phyloP scores from a whole-genome alignment of 139 green algal species.

The Chlorella ohadii region DNA sequence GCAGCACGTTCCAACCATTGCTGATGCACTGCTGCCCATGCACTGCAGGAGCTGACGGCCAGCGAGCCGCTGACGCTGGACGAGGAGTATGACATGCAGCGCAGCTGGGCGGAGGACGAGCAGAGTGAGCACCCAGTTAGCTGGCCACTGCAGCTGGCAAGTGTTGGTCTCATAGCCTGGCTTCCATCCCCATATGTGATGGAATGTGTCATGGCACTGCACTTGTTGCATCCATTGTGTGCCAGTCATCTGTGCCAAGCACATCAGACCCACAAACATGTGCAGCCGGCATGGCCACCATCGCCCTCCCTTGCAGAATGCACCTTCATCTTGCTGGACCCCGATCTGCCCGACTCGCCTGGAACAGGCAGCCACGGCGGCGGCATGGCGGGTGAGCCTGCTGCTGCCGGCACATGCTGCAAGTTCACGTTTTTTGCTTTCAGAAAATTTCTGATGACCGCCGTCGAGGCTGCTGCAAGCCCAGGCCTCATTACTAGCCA shows the following conservation, averaged over 20 bases:
- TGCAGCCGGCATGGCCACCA: neutral
- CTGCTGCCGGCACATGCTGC: no score
- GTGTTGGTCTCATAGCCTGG: no score
- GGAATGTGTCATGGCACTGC: no score
- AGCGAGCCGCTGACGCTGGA: slow-evolving; percentile 76
- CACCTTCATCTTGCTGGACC: slow-evolving; percentile 87
- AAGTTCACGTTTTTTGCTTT: no score
- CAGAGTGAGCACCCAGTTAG: slow-evolving; percentile 55
- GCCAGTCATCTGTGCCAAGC: no score
- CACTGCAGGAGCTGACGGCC: slow-evolving; percentile 79
- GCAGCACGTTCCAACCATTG: neutral
- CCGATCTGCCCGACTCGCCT: slow-evolving; percentile 38
- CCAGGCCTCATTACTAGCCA: no score
- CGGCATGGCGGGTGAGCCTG: slow-evolving; percentile 10
- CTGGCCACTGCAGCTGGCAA: no score
- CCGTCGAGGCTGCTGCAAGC: no score
- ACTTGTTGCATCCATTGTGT: no score
- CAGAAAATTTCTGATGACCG: no score
- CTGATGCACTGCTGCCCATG: slow-evolving; percentile 4
- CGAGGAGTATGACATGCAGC: slow-evolving; percentile 88
- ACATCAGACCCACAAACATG: no score
- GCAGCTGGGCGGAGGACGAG: slow-evolving; percentile 72
- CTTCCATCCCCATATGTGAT: no score
- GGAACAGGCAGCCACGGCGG: slow-evolving; percentile 54
- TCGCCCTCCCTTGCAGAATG: slow-evolving; percentile 52